Conservation (phyloP, 2,329 filamentous ascomycete genomes). For the Thyridium curvatum region DNA sequence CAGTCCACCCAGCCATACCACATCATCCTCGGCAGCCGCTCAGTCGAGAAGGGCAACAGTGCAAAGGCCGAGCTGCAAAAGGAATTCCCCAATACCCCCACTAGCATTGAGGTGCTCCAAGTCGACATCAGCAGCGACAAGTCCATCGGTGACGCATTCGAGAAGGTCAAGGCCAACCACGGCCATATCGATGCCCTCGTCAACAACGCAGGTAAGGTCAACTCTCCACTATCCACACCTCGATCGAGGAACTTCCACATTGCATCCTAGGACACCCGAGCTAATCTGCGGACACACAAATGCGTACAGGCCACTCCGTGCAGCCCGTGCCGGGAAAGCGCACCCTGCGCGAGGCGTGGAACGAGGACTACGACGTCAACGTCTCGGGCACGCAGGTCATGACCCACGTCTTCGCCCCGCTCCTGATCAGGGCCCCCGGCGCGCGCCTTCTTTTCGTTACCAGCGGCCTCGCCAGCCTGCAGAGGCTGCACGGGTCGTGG, state of each 20-base stretch:
- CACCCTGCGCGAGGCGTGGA: slow-evolving; percentile 33
- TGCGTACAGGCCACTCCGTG: not conserved
- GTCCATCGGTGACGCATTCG: slow-evolving; percentile 20
- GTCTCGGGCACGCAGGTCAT: slow-evolving; percentile 37
- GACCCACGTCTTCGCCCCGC: slow-evolving; percentile 31
- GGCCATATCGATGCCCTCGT: slow-evolving; percentile 24
- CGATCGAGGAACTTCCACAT: slow-evolving; percentile 15
- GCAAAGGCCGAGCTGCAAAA: slow-evolving; percentile 8
- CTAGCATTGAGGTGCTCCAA: slow-evolving; percentile 13
- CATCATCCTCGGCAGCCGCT: slow-evolving; percentile 18
- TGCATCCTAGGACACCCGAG: too few relatives aligned
- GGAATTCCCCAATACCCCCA: slow-evolving; percentile 5
- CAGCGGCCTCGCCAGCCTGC: slow-evolving; percentile 32
- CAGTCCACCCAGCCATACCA: slow-evolving; percentile 11
- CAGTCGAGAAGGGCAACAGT: slow-evolving; percentile 13
- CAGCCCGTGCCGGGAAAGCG: slow-evolving; percentile 7
- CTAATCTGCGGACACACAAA: too few relatives aligned
- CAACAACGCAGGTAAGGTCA: slow-evolving; percentile 20
- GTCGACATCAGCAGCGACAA: slow-evolving; percentile 23
- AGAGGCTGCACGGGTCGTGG: slow-evolving; percentile 5
- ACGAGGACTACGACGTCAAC: slow-evolving; percentile 43
- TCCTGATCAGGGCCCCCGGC: slow-evolving; percentile 36
- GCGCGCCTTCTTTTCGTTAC: slow-evolving; percentile 44
- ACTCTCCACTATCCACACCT: slow-evolving; percentile 3
- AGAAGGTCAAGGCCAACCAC: slow-evolving; percentile 15